Conservation (phyloP, 768 basidiomycete genomes). For the Rubroboletus satanas region DNA sequence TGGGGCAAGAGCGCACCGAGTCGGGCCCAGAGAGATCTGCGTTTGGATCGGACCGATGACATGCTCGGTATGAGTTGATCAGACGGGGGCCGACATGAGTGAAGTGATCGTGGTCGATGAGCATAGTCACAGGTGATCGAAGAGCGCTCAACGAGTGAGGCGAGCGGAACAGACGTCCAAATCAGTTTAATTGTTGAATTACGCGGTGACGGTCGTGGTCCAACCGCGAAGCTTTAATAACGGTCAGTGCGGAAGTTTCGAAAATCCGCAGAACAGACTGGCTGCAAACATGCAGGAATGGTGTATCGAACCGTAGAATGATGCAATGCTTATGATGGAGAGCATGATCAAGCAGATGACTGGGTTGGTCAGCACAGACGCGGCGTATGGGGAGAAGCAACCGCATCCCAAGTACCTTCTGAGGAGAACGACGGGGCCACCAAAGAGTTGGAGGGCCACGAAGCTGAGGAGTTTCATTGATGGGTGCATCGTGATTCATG, state of each 20-base stretch:
- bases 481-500: neutral
- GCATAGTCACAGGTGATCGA: neutral
- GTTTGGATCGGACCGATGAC: neutral
- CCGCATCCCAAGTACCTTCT: neutral
- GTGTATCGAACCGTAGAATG: conserved; percentile 12
- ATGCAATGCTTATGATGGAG: conserved; percentile 4
- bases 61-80: neutral
- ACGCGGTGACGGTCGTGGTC: neutral
- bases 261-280: neutral
- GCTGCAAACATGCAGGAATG: conserved; percentile 24
- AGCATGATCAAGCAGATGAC: neutral
- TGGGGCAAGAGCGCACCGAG: conserved; percentile 2
- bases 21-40: neutral
- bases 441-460: conserved; percentile 3
- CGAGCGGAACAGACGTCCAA: neutral
- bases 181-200: neutral
- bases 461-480: conserved; percentile 1
- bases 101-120: conserved; percentile 5
- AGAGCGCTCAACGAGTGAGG: conserved; percentile 5
- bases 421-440: neutral
- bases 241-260: neutral
- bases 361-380: neutral
- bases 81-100: neutral
- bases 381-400: conserved; percentile 11
- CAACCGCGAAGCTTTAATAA: neutral